These are phyloP conservation scores for Xylaria nigripes DNA, from an alignment of 495 filamentous ascomycete species.

Conservation along the genomic window DNA sequence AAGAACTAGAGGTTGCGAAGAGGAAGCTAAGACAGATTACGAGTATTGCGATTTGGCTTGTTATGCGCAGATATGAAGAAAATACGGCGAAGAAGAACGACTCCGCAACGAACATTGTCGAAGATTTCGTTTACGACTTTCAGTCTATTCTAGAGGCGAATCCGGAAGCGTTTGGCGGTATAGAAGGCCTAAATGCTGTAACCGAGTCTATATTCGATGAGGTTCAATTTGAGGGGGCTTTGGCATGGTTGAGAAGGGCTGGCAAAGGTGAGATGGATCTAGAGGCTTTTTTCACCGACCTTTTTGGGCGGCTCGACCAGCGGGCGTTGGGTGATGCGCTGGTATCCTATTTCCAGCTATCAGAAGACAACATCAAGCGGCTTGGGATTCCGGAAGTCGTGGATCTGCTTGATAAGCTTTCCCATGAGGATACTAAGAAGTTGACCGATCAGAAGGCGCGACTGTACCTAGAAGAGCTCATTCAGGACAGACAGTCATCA, in stretches of 20 bases:
- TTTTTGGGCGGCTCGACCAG: not conserved
- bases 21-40: conserved; percentile 3
- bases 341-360: not conserved
- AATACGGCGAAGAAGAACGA: conserved; percentile 2
- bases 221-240: not conserved
- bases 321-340: not conserved
- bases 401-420: not conserved
- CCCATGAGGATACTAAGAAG: not conserved
- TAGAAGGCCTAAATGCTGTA: conserved; percentile 2
- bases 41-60: conserved; percentile 33
- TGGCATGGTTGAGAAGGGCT: not conserved
- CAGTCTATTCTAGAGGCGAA: not conserved
- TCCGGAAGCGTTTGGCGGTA: conserved; percentile 2
- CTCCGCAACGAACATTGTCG: conserved; percentile 24
- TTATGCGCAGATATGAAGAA: conserved; percentile 16
- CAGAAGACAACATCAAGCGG: not conserved
- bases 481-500: not conserved
- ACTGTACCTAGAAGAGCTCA: not conserved
- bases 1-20: not conserved
- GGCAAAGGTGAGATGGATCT: not conserved
- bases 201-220: not conserved
- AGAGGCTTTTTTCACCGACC: not conserved
- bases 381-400: not conserved
- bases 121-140: conserved; percentile 10
- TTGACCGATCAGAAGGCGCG: not conserved